Conservation (phyloP, 1,284 basidiomycete species). For the Papiliotrema terrestris region DNA sequence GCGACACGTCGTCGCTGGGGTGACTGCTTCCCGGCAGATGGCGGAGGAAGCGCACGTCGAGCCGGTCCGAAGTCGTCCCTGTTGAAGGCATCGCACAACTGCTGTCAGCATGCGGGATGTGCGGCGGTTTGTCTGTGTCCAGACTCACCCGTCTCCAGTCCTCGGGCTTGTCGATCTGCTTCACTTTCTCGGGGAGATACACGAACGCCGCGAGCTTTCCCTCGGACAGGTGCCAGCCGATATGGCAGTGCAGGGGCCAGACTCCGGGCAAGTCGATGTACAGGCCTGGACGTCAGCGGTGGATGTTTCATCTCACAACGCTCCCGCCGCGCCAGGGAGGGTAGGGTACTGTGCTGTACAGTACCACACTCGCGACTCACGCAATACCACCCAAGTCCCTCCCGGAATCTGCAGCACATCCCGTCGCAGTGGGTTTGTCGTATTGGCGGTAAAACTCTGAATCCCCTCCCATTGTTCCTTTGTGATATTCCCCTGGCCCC, state of each 20-base stretch:
- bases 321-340: too few relatives aligned
- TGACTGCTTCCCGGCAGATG: too few relatives aligned
- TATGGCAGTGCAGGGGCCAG: slow-evolving; percentile 28
- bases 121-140: background rate
- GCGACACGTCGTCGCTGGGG: too few relatives aligned
- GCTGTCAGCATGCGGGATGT: too few relatives aligned
- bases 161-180: slow-evolving; percentile 2
- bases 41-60: background rate
- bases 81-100: background rate
- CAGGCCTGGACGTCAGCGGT: background rate
- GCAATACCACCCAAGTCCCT: slow-evolving; percentile 27
- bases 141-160: slow-evolving; percentile 12
- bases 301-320: background rate
- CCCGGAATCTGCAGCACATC: slow-evolving; percentile 44
- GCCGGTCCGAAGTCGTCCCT: background rate
- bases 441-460: slow-evolving; percentile 19
- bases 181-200: slow-evolving; percentile 9
- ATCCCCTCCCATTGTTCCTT: slow-evolving; percentile 9
- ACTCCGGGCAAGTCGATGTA: slow-evolving; percentile 13
- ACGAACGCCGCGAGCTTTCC: slow-evolving; percentile 22
- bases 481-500: slow-evolving; percentile 36
- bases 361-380: slow-evolving; percentile 7
- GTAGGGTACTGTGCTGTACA: too few relatives aligned
- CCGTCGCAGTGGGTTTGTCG: slow-evolving; percentile 43
- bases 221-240: slow-evolving; percentile 21